Evolutionary conservation across 768 basidiomycete species (phyloP).

Genomic region (Termitomyces eurrhizus): DNA sequence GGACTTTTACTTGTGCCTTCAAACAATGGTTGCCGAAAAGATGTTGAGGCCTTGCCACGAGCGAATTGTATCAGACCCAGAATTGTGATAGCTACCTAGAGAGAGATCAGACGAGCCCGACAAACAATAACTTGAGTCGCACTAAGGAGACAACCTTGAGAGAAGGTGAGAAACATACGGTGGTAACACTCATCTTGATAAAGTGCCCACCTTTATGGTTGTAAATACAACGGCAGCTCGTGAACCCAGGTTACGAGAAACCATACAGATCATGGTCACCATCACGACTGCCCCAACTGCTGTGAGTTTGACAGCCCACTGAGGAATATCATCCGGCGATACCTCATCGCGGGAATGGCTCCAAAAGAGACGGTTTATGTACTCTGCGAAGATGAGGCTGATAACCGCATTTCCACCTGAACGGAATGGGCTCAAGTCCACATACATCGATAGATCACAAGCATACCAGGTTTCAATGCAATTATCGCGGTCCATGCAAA

Average conservation of each 20-base stretch:
- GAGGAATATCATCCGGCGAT: slow-evolving; percentile 76
- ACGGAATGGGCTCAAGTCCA: neutral
- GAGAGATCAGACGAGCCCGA: slow-evolving; percentile 1
- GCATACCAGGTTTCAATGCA: slow-evolving; percentile 74
- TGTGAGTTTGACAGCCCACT: slow-evolving; percentile 89
- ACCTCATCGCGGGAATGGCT: slow-evolving; percentile 66
- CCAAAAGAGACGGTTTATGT: slow-evolving; percentile 86
- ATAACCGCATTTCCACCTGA: slow-evolving; percentile 79
- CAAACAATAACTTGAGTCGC: slow-evolving; percentile 21
- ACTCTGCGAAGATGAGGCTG: slow-evolving; percentile 87
- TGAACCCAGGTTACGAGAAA: slow-evolving; percentile 73
- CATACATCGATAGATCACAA: slow-evolving; percentile 3
- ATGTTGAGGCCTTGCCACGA: slow-evolving; percentile 65
- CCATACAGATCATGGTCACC: slow-evolving; percentile 76
- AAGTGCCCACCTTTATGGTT: slow-evolving; percentile 60
- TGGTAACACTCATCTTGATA: neutral
- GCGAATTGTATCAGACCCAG: slow-evolving; percentile 76
- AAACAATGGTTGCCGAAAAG: slow-evolving; percentile 68
- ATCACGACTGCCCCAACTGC: slow-evolving; percentile 68
- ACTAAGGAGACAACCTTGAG: slow-evolving; percentile 63
- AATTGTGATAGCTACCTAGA: slow-evolving; percentile 65
- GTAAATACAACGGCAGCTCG: slow-evolving; percentile 87
- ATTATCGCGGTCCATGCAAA: slow-evolving; percentile 96
- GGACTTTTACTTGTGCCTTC: slow-evolving; percentile 71
- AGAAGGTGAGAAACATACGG: neutral